Conservation (phyloP, 371 early-diverging fungal species). For the Dentiscutata heterogama region DNA sequence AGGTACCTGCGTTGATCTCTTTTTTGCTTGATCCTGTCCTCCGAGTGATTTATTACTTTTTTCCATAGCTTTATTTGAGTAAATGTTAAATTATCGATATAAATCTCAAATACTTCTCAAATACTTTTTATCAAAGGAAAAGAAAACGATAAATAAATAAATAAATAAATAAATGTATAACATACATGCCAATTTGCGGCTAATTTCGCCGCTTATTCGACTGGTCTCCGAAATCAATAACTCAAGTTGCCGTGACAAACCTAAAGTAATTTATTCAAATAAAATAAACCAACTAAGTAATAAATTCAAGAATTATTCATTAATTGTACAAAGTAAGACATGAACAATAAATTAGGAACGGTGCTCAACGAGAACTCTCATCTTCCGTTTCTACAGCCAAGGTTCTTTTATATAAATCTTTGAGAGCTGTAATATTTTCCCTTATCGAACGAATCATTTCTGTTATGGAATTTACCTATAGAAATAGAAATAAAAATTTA, state of each 20-base stretch:
- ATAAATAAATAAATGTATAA: not conserved
- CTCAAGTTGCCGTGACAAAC: slow-evolving; percentile 37
- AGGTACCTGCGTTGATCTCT: slow-evolving; percentile 13
- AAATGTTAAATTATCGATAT: no score
- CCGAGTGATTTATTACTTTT: slow-evolving; percentile 8
- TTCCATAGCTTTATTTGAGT: slow-evolving; percentile 9
- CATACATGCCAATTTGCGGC: slow-evolving; percentile 13
- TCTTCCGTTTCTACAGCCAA: slow-evolving; percentile 6
- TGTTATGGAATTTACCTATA: slow-evolving; percentile 35
- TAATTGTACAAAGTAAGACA: not conserved
- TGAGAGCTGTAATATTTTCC: slow-evolving; percentile 6
- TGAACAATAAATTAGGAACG: slow-evolving; percentile 25
- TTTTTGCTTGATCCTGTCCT: slow-evolving; percentile 36
- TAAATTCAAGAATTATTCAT: not conserved
- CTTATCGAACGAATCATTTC: slow-evolving; percentile 37
- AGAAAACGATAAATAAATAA: not conserved
- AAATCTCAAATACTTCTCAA: not conserved
- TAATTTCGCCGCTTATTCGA: slow-evolving; percentile 21
- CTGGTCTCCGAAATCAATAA: slow-evolving; percentile 33
- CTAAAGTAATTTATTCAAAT: slow-evolving; percentile 7
- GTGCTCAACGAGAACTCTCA: slow-evolving; percentile 37
- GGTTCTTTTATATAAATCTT: slow-evolving; percentile 35
- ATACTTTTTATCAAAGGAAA: not conserved
- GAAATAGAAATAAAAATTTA: not conserved
- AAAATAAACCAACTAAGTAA: not conserved